phyloP scores from a whole-genome alignment of 768 basidiomycete species.

The Pluteus cervinus region DNA sequence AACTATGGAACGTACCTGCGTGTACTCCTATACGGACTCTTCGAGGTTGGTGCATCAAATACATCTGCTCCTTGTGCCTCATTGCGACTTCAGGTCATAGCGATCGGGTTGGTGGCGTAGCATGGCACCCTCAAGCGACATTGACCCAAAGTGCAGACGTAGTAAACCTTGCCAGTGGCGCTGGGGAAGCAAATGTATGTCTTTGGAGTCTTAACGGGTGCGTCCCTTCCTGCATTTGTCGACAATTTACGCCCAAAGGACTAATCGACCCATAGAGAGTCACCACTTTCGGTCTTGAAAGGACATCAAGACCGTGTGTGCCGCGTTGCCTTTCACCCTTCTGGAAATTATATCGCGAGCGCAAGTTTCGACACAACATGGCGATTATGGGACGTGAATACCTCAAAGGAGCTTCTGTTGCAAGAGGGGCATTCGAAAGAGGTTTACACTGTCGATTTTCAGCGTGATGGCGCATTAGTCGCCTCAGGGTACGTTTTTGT shows the following conservation, averaged over 20 bases:
- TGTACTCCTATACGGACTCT: conserved; percentile 76
- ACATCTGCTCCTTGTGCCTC: conserved; percentile 7
- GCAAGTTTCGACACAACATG: conserved; percentile 97
- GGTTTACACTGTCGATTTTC: conserved; percentile 94
- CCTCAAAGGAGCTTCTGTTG: conserved; percentile 72
- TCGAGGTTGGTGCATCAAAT: conserved; percentile 43
- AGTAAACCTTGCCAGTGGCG: conserved; percentile 88
- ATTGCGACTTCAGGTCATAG: conserved; percentile 56
- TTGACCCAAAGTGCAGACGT: conserved; percentile 52
- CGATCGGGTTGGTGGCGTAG: conserved; percentile 91
- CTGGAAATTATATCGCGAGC: conserved; percentile 88
- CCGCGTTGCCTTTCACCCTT: conserved; percentile 94
- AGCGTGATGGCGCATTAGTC: conserved; percentile 87
- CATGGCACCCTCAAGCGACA: conserved; percentile 96
- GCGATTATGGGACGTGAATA: conserved; percentile 92
- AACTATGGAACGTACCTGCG: conserved; percentile 92
- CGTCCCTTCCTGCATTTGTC: conserved; percentile 10
- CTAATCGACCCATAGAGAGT: conserved; percentile 47
- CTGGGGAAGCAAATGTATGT: conserved; percentile 79
- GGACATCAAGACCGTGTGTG: conserved; percentile 91
- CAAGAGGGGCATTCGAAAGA: conserved; percentile 99
- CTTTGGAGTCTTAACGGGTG: conserved; percentile 88
- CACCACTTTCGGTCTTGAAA: conserved; percentile 77
- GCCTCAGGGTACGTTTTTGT: conserved; percentile 74
- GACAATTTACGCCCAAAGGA: conserved; percentile 4